phyloP scores from a whole-genome alignment of 495 filamentous ascomycete genomes.

The Daldinia grandis region DNA sequence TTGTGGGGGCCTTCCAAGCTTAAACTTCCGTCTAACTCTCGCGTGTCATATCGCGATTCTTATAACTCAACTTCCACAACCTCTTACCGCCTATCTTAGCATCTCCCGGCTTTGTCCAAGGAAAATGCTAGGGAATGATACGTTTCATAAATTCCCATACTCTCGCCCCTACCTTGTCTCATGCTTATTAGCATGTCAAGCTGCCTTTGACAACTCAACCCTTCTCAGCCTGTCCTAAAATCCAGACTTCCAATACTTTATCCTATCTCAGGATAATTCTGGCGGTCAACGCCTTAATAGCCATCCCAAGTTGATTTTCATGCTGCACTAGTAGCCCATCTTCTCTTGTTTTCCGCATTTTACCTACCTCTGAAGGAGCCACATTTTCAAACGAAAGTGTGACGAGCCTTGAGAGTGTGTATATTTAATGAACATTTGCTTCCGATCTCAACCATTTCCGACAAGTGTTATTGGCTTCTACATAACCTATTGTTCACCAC shows the following conservation, averaged over 20 bases:
- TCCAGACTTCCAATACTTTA: conserved; percentile 1
- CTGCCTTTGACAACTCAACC: conserved; percentile 8
- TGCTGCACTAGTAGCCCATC: neutral
- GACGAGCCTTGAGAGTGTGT: conserved; percentile 36
- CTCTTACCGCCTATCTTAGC: conserved; percentile 1
- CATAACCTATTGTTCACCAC: neutral
- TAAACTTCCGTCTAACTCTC: conserved; percentile 1
- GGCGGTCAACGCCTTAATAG: neutral
- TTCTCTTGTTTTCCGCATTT: conserved; percentile 4
- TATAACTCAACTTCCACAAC: neutral
- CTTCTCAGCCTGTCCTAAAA: conserved; percentile 1
- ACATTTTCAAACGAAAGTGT: conserved; percentile 38
- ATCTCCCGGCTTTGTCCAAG: neutral
- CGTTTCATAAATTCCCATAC: neutral
- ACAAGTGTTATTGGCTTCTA: conserved; percentile 30
- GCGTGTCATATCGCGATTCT: conserved; percentile 1
- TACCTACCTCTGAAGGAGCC: conserved; percentile 31
- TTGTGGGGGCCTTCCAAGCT: neutral
- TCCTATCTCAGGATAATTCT: conserved; percentile 9
- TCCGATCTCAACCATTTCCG: conserved; percentile 14
- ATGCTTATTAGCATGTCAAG: conserved; percentile 8
- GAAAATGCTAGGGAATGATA: conserved; percentile 4
- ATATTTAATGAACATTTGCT: neutral
- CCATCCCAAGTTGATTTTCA: neutral
- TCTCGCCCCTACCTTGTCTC: neutral